Percentiles rank a stretch among this genome's conserved stretches.
Conservation (phyloP, 129 eudicot genomes). For the Logfia minima region DNA sequence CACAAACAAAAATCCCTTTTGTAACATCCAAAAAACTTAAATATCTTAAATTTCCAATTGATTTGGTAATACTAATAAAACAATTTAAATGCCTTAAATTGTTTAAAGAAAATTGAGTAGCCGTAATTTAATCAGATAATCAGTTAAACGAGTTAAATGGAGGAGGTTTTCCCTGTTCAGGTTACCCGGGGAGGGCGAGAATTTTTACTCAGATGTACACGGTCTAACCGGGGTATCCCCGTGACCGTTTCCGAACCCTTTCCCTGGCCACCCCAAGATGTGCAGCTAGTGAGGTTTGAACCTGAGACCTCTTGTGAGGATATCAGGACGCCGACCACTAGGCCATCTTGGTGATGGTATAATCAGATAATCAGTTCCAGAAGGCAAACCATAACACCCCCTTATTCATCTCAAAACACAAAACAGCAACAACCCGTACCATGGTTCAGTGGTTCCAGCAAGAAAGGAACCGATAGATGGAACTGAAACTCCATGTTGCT, state of each 20-base stretch:
- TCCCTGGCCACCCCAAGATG: too few species aligned
- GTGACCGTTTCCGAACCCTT: too few species aligned
- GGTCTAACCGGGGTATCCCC: too few species aligned
- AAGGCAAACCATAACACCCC: neutral
- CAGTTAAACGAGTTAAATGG: too few species aligned
- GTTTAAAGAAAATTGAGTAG: neutral
- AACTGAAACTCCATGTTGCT: conserved; percentile 53
- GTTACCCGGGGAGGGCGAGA: too few species aligned
- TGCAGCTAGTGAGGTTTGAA: too few species aligned
- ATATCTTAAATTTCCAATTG: neutral
- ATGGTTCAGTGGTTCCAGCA: conserved; percentile 65
- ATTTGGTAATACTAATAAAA: neutral
- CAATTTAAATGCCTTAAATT: neutral
- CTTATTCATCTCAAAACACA: neutral
- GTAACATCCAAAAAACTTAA: neutral
- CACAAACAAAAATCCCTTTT: neutral
- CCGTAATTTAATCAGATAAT: neutral
- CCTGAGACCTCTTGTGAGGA: too few species aligned
- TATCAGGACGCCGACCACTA: too few species aligned
- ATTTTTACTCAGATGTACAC: too few species aligned
- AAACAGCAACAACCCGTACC: conserved; percentile 37
- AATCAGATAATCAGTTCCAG: conserved; percentile 11
- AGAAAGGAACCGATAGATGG: conserved; percentile 47
- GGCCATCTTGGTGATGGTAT: too few species aligned
- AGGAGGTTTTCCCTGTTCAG: too few species aligned